phyloP scores from a whole-genome alignment of 257 asterid genomes.

The Jaltomata sinuosa region DNA sequence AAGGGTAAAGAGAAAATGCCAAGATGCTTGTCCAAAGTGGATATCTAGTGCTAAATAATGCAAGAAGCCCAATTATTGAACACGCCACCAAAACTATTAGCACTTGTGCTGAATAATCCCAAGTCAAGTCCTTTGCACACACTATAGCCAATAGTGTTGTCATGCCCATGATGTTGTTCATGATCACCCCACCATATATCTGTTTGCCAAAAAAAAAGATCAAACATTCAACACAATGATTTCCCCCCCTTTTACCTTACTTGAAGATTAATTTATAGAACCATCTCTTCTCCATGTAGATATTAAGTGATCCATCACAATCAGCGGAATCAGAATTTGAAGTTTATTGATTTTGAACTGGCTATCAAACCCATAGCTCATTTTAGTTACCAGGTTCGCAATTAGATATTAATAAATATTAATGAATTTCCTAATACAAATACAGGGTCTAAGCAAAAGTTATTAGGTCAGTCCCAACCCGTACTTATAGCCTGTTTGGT shows the following conservation, averaged over 20 bases:
- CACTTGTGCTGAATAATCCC: constrained; percentile 65
- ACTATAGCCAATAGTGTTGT: constrained; percentile 38
- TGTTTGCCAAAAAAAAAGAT: neutral
- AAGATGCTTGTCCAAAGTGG: constrained; percentile 47
- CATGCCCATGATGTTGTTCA: constrained; percentile 54
- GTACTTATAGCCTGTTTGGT: neutral
- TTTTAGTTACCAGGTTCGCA: neutral
- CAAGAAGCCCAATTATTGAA: constrained; percentile 31
- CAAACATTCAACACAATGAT: neutral
- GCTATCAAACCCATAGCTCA: accelerated
- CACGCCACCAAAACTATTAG: constrained; percentile 34
- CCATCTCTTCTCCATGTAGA: neutral
- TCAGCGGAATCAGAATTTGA: neutral
- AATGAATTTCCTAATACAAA: neutral
- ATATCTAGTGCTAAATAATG: constrained; percentile 27
- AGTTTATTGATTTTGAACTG: neutral
- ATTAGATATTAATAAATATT: neutral
- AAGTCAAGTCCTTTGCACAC: constrained; percentile 44
- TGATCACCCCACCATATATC: constrained; percentile 55
- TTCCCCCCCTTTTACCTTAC: neutral
- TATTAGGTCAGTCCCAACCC: neutral
- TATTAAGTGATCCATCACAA: neutral
- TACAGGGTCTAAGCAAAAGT: neutral
- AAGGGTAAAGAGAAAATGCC: constrained; percentile 42
- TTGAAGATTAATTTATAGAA: neutral